Evolutionary conservation across 192 early-diverging fungal species (phyloP), one percentile per base, ranked within the genome.

Genomic region (Dispira simplex): DNA sequence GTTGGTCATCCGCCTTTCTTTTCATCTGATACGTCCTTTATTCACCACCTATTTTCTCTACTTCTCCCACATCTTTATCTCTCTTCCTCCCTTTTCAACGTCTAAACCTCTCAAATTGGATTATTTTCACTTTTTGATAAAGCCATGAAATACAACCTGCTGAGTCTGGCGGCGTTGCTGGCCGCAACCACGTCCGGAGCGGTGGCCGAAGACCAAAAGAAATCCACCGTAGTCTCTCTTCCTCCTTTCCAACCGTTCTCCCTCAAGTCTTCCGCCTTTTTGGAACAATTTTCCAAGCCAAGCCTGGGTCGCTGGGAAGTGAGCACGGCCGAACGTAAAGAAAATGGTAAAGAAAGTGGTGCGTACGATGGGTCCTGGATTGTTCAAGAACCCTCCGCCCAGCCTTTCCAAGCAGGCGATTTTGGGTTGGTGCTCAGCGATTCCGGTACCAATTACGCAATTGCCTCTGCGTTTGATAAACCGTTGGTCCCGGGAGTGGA

Each of bases 391-490:
- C 76, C 85, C 21, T 66, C 65, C 13, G 77, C 80, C 54, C 72
- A 73, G 39, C 71, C 74, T 9, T 83, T 81, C 14, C 63, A 92
- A 47, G 63, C 70, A 25, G 84, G 83, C 47, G 91, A 96, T 72
- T 65, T 74, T 43, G 91, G 85, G 11, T 75, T 96, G 44, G 86
- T 92, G 16, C 83, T 87, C 53, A 90, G 91, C 76, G 75, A 81
- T 60, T 73, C 82, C 8, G 91, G 90, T 45, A 83, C 89, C 8
- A 88, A 91, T 68, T 88, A 92, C 66, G 92, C 93, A 27, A 91
- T 96, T 65, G 86, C 93, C 11, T 81, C 86, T 2, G 73, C 68
- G 44, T 84, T 96, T 28, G 72, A 75, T 6, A 66, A 75, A 53
- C 84, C 88, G 8, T 53, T 96, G 43, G 89, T 91, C 64, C 83